A percentile compares a stretch with the other conserved stretches of the same genome.
Conservation (phyloP, 2,329 filamentous ascomycete genomes). For the Pseudocercospora pini-densiflorae region DNA sequence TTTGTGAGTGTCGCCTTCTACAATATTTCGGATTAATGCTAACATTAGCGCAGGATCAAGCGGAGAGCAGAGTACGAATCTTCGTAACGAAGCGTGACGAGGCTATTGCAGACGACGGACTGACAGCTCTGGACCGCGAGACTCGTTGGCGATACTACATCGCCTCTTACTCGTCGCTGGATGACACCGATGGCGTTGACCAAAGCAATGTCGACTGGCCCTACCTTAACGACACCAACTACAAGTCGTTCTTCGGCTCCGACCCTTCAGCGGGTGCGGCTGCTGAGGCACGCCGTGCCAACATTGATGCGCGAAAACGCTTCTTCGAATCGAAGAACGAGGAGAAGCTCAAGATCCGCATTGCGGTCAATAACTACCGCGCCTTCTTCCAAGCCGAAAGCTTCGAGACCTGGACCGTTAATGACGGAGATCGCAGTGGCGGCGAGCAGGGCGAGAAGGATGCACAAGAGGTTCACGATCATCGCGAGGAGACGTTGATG, state of each 20-base stretch:
- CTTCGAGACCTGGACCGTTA: conserved; percentile 47
- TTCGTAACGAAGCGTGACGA: conserved; percentile 89
- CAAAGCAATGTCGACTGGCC: conserved; percentile 41
- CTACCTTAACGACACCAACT: conserved; percentile 44
- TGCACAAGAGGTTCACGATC: conserved; percentile 39
- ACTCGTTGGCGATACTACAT: conserved; percentile 92
- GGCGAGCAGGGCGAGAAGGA: conserved; percentile 42
- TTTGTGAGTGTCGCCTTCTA: conserved; percentile 70
- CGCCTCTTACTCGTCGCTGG: conserved; percentile 84
- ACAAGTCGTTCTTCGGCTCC: conserved; percentile 38
- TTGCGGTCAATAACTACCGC: conserved; percentile 49
- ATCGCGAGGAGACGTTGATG: conserved; percentile 43
- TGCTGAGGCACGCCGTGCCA: conserved; percentile 10
- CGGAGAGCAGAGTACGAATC: conserved; percentile 69
- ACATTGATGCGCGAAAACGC: conserved; percentile 22
- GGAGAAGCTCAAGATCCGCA: conserved; percentile 51
- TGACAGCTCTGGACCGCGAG: conserved; percentile 53
- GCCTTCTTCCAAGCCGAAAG: conserved; percentile 49
- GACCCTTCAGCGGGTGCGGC: conserved; percentile 13
- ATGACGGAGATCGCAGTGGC: conserved; percentile 41
- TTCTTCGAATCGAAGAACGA: conserved; percentile 35
- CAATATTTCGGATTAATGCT: not conserved
- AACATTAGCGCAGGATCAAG: conserved; percentile 61
- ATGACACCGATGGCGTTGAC: conserved; percentile 68
- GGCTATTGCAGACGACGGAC: conserved; percentile 70